A percentile compares a stretch with the other conserved stretches of the same genome.
These are phyloP conservation scores for Aspergillus aculeatus DNA, from an alignment of 2,329 filamentous ascomycete species.

Conservation along the genomic window DNA sequence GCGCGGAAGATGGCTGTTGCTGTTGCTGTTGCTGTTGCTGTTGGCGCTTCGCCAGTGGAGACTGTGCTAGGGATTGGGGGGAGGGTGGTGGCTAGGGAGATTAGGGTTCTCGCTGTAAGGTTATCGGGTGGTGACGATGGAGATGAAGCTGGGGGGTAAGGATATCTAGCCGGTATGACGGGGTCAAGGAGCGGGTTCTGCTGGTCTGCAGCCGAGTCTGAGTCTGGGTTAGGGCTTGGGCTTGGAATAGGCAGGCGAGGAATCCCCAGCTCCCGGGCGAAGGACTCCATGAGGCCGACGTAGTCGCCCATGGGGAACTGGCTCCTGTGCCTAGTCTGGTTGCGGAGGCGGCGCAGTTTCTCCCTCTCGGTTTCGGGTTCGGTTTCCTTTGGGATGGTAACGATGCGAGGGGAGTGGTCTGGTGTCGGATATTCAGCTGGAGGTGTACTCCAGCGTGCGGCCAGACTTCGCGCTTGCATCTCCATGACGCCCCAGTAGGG, in stretches of 20 bases:
- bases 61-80: no score
- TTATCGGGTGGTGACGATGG: not conserved
- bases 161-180: constrained; percentile 55
- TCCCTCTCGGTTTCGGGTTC: constrained; percentile 18
- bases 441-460: constrained; percentile 56
- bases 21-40: constrained; percentile 47
- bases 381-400: constrained; percentile 22
- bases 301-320: constrained; percentile 88
- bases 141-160: not conserved
- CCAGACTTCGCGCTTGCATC: constrained; percentile 73
- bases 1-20: constrained; percentile 68
- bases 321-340: constrained; percentile 37
- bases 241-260: constrained; percentile 26
- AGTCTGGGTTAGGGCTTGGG: no score
- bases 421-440: not conserved
- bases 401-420: constrained; percentile 3
- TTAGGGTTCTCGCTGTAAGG: constrained; percentile 10
- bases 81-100: constrained; percentile 41
- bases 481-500: constrained; percentile 87
- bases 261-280: constrained; percentile 60
- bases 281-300: constrained; percentile 70
- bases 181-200: constrained; percentile 25
- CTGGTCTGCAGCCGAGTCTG: no score
- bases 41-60: no score
- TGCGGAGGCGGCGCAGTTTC: constrained; percentile 24